Evolutionary conservation across 768 basidiomycete genomes (phyloP).

Genomic region (Lanmaoa pseudosensibilis): DNA sequence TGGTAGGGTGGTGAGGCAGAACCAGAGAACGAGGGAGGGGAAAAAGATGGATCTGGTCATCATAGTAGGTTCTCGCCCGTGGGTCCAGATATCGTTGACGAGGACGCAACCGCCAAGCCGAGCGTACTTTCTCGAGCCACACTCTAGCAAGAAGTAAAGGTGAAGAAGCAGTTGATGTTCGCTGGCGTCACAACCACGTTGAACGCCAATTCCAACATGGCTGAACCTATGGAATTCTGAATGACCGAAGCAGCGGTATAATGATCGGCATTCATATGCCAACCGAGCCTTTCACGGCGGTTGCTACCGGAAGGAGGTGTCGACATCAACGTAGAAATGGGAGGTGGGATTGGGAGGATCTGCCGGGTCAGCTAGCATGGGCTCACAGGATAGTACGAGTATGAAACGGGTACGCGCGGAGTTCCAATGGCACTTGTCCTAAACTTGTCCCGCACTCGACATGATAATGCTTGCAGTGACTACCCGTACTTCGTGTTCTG

Average conservation of each 20-base stretch:
- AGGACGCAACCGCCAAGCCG: neutral
- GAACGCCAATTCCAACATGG: constrained; percentile 1
- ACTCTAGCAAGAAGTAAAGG: neutral
- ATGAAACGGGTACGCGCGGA: too few relatives aligned
- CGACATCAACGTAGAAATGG: neutral
- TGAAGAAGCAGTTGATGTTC: neutral
- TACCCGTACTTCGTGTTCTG: too few relatives aligned
- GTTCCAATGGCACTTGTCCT: too few relatives aligned
- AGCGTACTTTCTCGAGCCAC: neutral
- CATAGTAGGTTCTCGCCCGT: neutral
- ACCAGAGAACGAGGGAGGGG: constrained; percentile 8
- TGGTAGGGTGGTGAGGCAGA: constrained; percentile 7
- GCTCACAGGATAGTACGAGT: too few relatives aligned
- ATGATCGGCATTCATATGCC: neutral
- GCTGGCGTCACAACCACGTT: neutral
- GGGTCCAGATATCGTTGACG: neutral
- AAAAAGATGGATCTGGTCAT: constrained; percentile 13
- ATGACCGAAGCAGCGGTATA: neutral
- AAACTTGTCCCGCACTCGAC: too few relatives aligned
- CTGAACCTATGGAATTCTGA: constrained; percentile 17
- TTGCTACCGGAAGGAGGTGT: neutral
- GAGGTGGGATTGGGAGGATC: neutral
- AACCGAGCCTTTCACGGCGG: neutral
- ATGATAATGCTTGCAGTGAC: too few relatives aligned
- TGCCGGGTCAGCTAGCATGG: too few relatives aligned